Evolutionary conservation across 768 basidiomycete species (phyloP).

Genomic region (Fistulinella prunicolor): DNA sequence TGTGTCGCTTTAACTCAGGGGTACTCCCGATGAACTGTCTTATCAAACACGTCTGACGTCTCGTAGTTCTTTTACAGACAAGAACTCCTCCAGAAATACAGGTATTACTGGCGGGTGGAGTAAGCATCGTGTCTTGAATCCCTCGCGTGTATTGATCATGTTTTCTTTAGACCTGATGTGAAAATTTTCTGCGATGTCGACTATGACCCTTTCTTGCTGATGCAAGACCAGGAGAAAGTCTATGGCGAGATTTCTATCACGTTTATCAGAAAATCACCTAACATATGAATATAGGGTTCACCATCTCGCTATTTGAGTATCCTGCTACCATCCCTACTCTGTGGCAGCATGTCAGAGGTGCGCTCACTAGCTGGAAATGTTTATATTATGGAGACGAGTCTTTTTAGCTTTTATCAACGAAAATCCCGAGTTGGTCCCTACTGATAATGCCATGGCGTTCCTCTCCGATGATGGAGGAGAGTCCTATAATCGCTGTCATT

Average conservation of each 20-base stretch:
- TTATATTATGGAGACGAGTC: background rate
- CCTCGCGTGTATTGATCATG: slow-evolving; percentile 7
- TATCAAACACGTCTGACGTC: slow-evolving; percentile 1
- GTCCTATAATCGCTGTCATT: slow-evolving; percentile 76
- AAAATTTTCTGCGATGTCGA: slow-evolving; percentile 79
- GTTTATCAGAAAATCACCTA: slow-evolving; percentile 18
- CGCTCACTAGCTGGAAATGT: slow-evolving; percentile 2
- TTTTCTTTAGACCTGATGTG: slow-evolving; percentile 57
- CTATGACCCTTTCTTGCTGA: slow-evolving; percentile 77
- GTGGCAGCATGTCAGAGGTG: slow-evolving; percentile 74
- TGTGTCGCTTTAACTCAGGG: slow-evolving; percentile 95
- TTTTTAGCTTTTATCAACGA: slow-evolving; percentile 62
- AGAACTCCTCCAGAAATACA: slow-evolving; percentile 67
- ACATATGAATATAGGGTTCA: slow-evolving; percentile 55
- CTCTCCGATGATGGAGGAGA: slow-evolving; percentile 68
- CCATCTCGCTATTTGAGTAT: slow-evolving; percentile 76
- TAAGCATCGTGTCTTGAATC: slow-evolving; percentile 35
- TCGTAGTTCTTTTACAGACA: slow-evolving; percentile 80
- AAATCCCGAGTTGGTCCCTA: slow-evolving; percentile 58
- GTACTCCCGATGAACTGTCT: slow-evolving; percentile 35
- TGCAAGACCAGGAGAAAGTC: slow-evolving; percentile 77
- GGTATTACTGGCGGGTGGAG: slow-evolving; percentile 93
- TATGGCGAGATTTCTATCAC: slow-evolving; percentile 52
- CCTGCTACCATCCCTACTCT: slow-evolving; percentile 76
- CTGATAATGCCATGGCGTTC: slow-evolving; percentile 69